Evolutionary conservation across 2,329 filamentous ascomycete species (phyloP).

Genomic region (Cryphonectria japonica): DNA sequence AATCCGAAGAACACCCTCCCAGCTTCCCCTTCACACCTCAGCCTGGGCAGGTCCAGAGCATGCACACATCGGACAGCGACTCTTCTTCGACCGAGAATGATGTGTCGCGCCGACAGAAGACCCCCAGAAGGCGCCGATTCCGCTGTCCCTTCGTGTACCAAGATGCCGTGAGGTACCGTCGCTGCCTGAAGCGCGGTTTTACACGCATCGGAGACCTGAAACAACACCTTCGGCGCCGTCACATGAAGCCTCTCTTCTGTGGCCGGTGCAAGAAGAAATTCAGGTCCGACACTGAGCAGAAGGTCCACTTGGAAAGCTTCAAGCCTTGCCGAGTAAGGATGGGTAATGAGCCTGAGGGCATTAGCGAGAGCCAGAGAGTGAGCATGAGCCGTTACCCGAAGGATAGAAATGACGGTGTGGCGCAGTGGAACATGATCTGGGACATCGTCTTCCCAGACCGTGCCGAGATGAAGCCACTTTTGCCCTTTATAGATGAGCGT

Average conservation of each 20-base stretch:
- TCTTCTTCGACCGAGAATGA: not conserved
- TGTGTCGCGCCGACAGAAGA: not conserved
- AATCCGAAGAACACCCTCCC: not conserved
- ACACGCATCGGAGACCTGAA: slow-evolving; percentile 34
- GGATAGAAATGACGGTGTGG: slow-evolving; percentile 15
- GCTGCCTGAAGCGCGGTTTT: slow-evolving; percentile 28
- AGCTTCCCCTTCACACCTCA: not conserved
- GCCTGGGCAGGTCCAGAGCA: not conserved
- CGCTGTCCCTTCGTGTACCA: slow-evolving; percentile 34
- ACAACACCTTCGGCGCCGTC: slow-evolving; percentile 32
- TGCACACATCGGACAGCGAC: not conserved
- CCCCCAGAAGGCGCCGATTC: slow-evolving; percentile 6
- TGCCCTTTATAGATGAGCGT: slow-evolving; percentile 22
- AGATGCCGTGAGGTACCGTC: slow-evolving; percentile 21
- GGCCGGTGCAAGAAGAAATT: slow-evolving; percentile 29
- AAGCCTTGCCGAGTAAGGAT: not conserved
- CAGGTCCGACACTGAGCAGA: not conserved
- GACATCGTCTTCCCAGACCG: slow-evolving; percentile 31
- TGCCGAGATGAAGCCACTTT: slow-evolving; percentile 15
- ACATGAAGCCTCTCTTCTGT: slow-evolving; percentile 29
- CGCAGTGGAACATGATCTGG: slow-evolving; percentile 33
- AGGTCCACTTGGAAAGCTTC: not conserved
- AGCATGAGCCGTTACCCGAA: slow-evolving; percentile 14
- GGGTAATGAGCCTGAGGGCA: slow-evolving; percentile 21
- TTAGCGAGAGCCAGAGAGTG: slow-evolving; percentile 23